Evolutionary conservation across 2,329 filamentous ascomycete species (phyloP), one percentile per base, ranked within the genome.

Genomic region (Botrytis aclada): DNA sequence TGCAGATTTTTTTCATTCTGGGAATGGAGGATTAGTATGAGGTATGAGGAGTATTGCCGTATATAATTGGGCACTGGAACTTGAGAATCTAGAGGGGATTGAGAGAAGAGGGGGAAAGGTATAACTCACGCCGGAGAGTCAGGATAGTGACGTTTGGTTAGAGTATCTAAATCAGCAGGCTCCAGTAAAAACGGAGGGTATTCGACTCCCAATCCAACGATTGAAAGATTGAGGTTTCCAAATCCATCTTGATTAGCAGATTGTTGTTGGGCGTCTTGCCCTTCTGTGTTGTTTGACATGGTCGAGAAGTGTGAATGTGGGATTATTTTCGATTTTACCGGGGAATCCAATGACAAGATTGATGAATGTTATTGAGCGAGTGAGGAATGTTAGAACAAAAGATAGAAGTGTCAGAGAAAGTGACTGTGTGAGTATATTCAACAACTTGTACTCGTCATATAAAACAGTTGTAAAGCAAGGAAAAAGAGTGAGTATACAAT

Each of bases 1-100:
- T 83, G 71, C 89, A 84, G 39, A 91, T 86, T 79, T 91, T 91
- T 74, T 84, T 84, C 86, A 91, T 89, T 47, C 88, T 91, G 63
- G 58, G 45, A 56, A n/a, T 32, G 9, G 37, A 3, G 25, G 7
- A 10, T 72, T 34, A 67, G 47, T 43, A 29, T 32, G 22, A 20
- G 18, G 29, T 43, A 29, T 25, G 29, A n/a, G 12, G 47, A 60
- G 14, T 7, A 54, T 56, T 3, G 18, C 2, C 2, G 18, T 3
- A 56, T 14, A 29, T 1, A 7, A 18, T 56, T 10, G 29, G 9
- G 7, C 1, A 32, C 20, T 47, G 34, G 25, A 1, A 10, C 7
- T 20, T 41, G 1, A 10, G 39, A 1, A 29, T 1, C 9, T 3
- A 14, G 4, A 16, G n/a, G 14, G 14, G 51, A 29, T 16, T 18